Evolutionary conservation across 768 basidiomycete genomes (phyloP).

Genomic region (Neoboletus magnificus): DNA sequence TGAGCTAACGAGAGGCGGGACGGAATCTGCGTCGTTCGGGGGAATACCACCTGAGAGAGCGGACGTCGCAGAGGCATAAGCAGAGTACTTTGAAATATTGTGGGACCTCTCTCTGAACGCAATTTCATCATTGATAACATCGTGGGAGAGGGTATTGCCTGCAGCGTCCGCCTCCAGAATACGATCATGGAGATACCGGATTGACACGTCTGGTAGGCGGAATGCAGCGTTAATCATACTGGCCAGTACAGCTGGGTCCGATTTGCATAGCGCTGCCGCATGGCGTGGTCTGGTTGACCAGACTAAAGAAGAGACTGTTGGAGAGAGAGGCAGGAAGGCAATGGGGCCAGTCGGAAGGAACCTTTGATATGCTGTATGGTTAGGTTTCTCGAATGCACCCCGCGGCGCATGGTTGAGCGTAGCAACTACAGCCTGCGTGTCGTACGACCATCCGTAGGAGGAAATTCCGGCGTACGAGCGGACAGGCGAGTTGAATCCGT

Average conservation of each 20-base stretch:
- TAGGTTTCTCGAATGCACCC: constrained; percentile 56
- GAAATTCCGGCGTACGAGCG: constrained; percentile 80
- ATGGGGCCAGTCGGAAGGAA: constrained; percentile 95
- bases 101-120: constrained; percentile 73
- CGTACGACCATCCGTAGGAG: constrained; percentile 90
- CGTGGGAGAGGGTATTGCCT: constrained; percentile 44
- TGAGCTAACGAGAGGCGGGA: constrained; percentile 73
- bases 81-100: constrained; percentile 58
- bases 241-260: constrained; percentile 60
- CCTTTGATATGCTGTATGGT: constrained; percentile 86
- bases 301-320: constrained; percentile 79
- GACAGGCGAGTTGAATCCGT: constrained; percentile 94
- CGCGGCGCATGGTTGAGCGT: constrained; percentile 76
- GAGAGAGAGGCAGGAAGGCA: constrained; percentile 87
- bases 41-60: constrained; percentile 47
- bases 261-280: constrained; percentile 66
- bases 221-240: constrained; percentile 90
- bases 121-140: constrained; percentile 60
- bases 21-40: constrained; percentile 51
- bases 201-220: constrained; percentile 70
- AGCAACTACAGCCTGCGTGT: constrained; percentile 86
- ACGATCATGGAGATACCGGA: constrained; percentile 61
- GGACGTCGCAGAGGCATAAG: constrained; percentile 50
- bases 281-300: constrained; percentile 87
- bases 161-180: constrained; percentile 52